Percentiles rank a stretch among this genome's conserved stretches.
Conservation (phyloP, 495 filamentous ascomycete genomes). For the Glarea lozoyensis region DNA sequence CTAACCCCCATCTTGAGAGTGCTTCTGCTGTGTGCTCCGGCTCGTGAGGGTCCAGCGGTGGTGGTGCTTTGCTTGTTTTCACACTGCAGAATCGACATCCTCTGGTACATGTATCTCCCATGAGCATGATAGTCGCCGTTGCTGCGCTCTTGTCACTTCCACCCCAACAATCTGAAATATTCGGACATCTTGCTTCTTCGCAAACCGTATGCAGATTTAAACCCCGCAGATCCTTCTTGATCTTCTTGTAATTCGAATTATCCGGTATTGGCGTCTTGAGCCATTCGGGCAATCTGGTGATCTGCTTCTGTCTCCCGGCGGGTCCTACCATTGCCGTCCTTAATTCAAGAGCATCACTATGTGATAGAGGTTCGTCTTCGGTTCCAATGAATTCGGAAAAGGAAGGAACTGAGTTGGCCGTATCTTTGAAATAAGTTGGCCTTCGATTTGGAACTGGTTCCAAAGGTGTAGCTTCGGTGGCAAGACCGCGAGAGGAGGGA, state of each 20-base stretch:
- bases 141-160: conserved; percentile 79
- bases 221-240: conserved; percentile 86
- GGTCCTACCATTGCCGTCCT: conserved; percentile 76
- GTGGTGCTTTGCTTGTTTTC: conserved; percentile 71
- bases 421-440: conserved; percentile 72
- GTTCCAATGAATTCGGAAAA: conserved; percentile 70
- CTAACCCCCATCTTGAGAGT: conserved; percentile 82
- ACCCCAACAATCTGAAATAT: conserved; percentile 97
- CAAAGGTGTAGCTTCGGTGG: conserved; percentile 28
- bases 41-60: conserved; percentile 88
- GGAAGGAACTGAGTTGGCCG: conserved; percentile 70
- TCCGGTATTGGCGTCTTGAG: conserved; percentile 90
- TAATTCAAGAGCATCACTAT: conserved; percentile 55
- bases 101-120: conserved; percentile 97
- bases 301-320: conserved; percentile 71
- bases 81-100: conserved; percentile 96
- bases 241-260: conserved; percentile 75
- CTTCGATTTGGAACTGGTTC: conserved; percentile 31
- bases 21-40: conserved; percentile 96
- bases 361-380: conserved; percentile 30
- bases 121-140: conserved; percentile 97
- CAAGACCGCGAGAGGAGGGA: conserved; percentile 26
- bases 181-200: conserved; percentile 94
- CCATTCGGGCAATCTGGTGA: conserved; percentile 88
- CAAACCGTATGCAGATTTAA: conserved; percentile 91